A percentile compares a stretch with the other conserved stretches of the same genome.
Conservation (phyloP, 2,329 filamentous ascomycete genomes). For the Nigrospora oryzae region DNA sequence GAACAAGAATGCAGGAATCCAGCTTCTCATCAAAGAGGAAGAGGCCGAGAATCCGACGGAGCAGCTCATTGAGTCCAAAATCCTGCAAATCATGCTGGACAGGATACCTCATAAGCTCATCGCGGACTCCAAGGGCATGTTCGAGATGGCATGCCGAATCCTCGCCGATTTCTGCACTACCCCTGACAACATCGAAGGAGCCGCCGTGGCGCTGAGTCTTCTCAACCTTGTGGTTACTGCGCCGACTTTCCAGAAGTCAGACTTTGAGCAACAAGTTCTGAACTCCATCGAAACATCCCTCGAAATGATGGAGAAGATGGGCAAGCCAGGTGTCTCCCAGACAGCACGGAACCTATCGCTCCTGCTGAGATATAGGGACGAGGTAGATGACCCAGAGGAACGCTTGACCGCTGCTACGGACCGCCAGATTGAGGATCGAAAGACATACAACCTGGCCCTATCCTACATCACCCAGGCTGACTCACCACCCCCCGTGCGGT, state of each 20-base stretch:
- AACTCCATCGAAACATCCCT: conserved; percentile 40
- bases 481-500: conserved; percentile 57
- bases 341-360: conserved; percentile 49
- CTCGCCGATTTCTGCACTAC: conserved; percentile 37
- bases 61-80: conserved; percentile 47
- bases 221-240: conserved; percentile 52
- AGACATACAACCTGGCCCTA: conserved; percentile 53
- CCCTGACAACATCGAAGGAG: conserved; percentile 35
- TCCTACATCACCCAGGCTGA: conserved; percentile 54
- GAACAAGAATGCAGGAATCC: conserved; percentile 13
- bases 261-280: conserved; percentile 19
- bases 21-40: conserved; percentile 19
- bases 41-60: conserved; percentile 30
- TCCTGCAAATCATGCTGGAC: conserved; percentile 59
- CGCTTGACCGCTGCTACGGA: conserved; percentile 28
- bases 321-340: conserved; percentile 32
- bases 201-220: conserved; percentile 49
- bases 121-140: conserved; percentile 53
- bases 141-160: conserved; percentile 56
- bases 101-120: conserved; percentile 55
- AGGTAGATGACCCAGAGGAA: conserved; percentile 36
- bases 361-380: conserved; percentile 46
- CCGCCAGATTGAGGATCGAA: conserved; percentile 49
- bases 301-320: conserved; percentile 27
- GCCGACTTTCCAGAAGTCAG: conserved; percentile 42